Evolutionary conservation across 148 eudicot species (phyloP).

Genomic region (Selenicereus undatus): DNA sequence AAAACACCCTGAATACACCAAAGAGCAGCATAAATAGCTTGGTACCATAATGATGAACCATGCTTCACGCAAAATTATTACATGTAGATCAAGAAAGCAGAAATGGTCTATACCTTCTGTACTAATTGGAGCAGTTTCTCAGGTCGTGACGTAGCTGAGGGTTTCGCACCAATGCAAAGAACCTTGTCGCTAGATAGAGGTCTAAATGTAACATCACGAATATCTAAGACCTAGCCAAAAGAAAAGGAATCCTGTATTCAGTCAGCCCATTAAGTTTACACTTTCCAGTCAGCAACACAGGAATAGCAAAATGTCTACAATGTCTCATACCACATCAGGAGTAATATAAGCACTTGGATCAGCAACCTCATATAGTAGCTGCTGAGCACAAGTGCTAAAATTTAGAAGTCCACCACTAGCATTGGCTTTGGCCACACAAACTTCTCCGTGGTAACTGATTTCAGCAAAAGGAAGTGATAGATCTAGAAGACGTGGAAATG

Average conservation of each 20-base stretch:
- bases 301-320: background rate
- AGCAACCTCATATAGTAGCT: slow-evolving; percentile 91
- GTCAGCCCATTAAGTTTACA: background rate
- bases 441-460: slow-evolving; percentile 64
- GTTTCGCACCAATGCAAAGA: slow-evolving; percentile 85
- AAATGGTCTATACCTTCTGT: slow-evolving; percentile 54
- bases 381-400: slow-evolving; percentile 80
- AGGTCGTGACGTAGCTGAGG: slow-evolving; percentile 54
- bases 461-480: slow-evolving; percentile 90
- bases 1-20: background rate
- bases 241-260: background rate
- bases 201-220: slow-evolving; percentile 67
- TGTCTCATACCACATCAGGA: slow-evolving; percentile 80
- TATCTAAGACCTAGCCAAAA: slow-evolving; percentile 60
- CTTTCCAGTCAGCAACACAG: background rate
- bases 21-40: background rate
- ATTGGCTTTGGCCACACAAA: slow-evolving; percentile 78
- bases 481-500: slow-evolving; percentile 58
- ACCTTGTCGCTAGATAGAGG: slow-evolving; percentile 57
- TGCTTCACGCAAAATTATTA: background rate
- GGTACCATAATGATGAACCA: background rate
- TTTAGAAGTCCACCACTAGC: slow-evolving; percentile 76
- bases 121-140: slow-evolving; percentile 69
- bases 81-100: background rate
- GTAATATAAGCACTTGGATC: slow-evolving; percentile 90